These are phyloP conservation scores for Rhododendron williamsianum DNA, from an alignment of 148 eudicot species.

Conservation along the genomic window DNA sequence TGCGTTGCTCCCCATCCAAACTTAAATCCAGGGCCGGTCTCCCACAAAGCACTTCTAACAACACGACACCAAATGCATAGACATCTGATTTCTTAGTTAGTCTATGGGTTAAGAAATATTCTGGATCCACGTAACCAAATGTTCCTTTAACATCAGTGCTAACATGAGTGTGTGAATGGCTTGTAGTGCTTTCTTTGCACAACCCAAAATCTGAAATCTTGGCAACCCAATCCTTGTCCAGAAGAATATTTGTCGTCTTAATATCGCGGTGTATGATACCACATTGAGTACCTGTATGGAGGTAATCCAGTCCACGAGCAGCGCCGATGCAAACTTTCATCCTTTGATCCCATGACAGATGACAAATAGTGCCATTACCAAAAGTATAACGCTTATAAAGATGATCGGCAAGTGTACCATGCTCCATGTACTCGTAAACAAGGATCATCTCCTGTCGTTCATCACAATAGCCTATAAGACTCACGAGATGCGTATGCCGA, in stretches of 20 bases:
- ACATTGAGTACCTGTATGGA: constrained; percentile 9
- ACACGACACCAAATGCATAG: background rate
- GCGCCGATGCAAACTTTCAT: background rate
- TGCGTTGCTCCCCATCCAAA: background rate
- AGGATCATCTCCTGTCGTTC: constrained; percentile 29
- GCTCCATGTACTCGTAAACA: constrained; percentile 9
- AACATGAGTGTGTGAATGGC: constrained; percentile 4
- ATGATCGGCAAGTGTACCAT: constrained; percentile 34
- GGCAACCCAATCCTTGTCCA: constrained; percentile 21
- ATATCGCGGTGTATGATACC: constrained; percentile 17
- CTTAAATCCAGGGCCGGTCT: background rate
- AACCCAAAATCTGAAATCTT: constrained; percentile 13
- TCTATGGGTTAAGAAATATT: background rate
- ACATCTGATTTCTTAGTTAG: background rate
- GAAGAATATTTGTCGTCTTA: constrained; percentile 12
- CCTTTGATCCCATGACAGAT: background rate
- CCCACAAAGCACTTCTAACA: background rate
- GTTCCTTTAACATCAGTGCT: constrained; percentile 13
- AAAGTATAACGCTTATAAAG: background rate
- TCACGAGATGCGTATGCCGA: constrained; percentile 21
- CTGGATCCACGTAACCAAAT: constrained; percentile 14
- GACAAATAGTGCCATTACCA: background rate
- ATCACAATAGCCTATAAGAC: constrained; percentile 36
- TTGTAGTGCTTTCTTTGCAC: constrained; percentile 13
- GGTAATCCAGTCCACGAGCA: constrained; percentile 10